These are phyloP conservation scores for Candida ovalis DNA, from an alignment of 805 yeast genomes.

Conservation along the genomic window DNA sequence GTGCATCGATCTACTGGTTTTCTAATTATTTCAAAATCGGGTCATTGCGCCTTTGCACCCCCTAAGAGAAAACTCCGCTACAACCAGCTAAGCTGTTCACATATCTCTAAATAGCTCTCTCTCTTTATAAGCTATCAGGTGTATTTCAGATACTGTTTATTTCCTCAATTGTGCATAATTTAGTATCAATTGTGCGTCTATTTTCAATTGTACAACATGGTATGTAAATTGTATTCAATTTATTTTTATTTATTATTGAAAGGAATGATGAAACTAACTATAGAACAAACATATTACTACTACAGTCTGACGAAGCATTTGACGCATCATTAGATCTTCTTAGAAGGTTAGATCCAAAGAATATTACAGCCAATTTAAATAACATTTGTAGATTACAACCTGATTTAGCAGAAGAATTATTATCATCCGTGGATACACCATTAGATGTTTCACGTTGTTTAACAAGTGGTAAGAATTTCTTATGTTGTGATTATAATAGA, in stretches of 20 bases:
- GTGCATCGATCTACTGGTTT: too few relatives aligned
- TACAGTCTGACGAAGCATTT: constrained; percentile 43
- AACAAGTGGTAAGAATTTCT: constrained; percentile 58
- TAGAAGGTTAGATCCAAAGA: constrained; percentile 69
- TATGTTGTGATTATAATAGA: constrained; percentile 91
- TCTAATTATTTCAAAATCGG: too few relatives aligned
- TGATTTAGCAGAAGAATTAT: constrained; percentile 78
- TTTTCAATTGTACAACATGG: not conserved
- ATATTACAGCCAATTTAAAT: constrained; percentile 42
- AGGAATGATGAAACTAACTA: not conserved
- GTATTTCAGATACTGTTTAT: too few relatives aligned
- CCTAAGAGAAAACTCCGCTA: too few relatives aligned
- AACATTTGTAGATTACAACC: constrained; percentile 54
- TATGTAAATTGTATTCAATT: not conserved
- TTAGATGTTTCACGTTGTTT: constrained; percentile 49
- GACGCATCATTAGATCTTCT: constrained; percentile 79
- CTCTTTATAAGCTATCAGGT: too few relatives aligned
- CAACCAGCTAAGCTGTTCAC: too few relatives aligned
- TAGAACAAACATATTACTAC: not conserved
- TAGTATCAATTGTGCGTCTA: not conserved
- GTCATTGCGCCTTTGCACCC: too few relatives aligned
- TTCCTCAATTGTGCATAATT: not conserved
- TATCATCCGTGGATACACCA: constrained; percentile 87
- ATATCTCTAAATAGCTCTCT: too few relatives aligned
- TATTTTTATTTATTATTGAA: not conserved